Base-by-base conservation (phyloP, 2,329 filamentous ascomycete genomes). In the Coniosporium tulheliwenetii region DNA sequence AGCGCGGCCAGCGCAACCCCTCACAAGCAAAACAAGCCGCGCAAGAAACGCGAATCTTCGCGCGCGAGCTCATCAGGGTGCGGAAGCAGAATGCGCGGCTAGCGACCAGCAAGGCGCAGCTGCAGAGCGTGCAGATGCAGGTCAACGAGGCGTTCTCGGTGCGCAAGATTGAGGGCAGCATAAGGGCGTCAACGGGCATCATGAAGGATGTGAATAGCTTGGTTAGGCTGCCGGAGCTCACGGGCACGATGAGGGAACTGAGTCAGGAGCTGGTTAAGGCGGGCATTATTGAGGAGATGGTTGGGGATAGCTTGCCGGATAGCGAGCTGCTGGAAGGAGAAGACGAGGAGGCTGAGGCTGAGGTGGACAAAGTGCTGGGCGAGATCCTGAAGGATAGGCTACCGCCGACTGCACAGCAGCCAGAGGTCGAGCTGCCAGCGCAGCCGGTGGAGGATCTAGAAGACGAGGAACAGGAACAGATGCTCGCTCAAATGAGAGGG, bases 261-360 rank as follows among this genome's bases (percentile, higher is more conserved):
- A 81, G 79, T 52, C 71, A 80, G 43, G 91, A 96, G 69, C 64
- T 96, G 49, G 82, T 94, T 60, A 93, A 86, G 66, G 89, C 91
- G 2, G 91, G 89, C 12, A 89, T 98, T 48, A 93, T 96, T 45
- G 89, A 96, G 68, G 91, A 98, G 66, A 95, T 96, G 83, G 78
- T 93, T 4, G 83, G 80, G 38, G 89, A 96, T 57, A 78, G 72
- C 36, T 65, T 96, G 48, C 85, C 86, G n/a, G 68, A 74, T 45
- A 73, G 79, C 48, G 79, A 86, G 43, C 63, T 79, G 39, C 66
- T 85, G 39, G 78, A 81, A 50, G 68, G 75, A 40, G 74, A 84
- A 43, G 77, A 83, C 44, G 84, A 85, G 45, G 84, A 87, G 51
- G 82, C 79, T 5, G 79, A 82, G 55, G 66, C 65, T 14, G 89